Evolutionary conservation across 139 green algal species (phyloP), one percentile per base, ranked within the genome.

Genomic region (Deuterostichococcus epilithicus): DNA sequence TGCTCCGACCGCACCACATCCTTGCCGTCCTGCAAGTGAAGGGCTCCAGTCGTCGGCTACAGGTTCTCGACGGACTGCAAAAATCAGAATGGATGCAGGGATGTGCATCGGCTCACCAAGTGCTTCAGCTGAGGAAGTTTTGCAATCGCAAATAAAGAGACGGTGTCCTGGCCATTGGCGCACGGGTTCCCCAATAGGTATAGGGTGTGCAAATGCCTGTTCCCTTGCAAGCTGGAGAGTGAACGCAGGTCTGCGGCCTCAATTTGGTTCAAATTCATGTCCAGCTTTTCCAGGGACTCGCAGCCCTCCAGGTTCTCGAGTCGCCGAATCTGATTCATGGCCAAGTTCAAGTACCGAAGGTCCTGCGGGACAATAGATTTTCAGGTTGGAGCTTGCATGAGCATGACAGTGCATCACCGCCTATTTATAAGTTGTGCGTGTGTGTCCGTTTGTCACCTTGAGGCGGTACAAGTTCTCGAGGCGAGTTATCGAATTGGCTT

Each of bases 211-310:
- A 94, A 75, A 32, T 78, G 23, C 8, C 81, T 35, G 63, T 87
- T 84, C 13, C 69, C 39, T 8, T 75, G 47, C 75, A 95, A 78
- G 72, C 78, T 90, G 34, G 42, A 44, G 42, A 94, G 44, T 6
- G 70, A 87, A 1, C 89, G 77, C 72, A 95, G 81, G 28, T 80
- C 76, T 76, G 76, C 33, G 33, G 77, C 38, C 44, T 81, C 70
- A 15, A 98, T 77, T 68, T 97, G 97, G 82, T 97, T 97, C 39
- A 95, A 81, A 6, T 94, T 97, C 0, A 98, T 85, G 84, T 98
- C 94, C 23, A 98, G 87, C 78, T 94, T 94, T 10, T 81, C 71
- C 4, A 98, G 85, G 0, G 88, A 94, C 82, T 98, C 94, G 77
- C 94, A 97, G 15, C 87, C 84, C 73, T 96, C 87, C 78, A 98